A percentile compares a stretch with the other conserved stretches of the same genome.
Evolutionary conservation across 108 stramenopile species (phyloP).

Genomic region (Nitzschia inconspicua): DNA sequence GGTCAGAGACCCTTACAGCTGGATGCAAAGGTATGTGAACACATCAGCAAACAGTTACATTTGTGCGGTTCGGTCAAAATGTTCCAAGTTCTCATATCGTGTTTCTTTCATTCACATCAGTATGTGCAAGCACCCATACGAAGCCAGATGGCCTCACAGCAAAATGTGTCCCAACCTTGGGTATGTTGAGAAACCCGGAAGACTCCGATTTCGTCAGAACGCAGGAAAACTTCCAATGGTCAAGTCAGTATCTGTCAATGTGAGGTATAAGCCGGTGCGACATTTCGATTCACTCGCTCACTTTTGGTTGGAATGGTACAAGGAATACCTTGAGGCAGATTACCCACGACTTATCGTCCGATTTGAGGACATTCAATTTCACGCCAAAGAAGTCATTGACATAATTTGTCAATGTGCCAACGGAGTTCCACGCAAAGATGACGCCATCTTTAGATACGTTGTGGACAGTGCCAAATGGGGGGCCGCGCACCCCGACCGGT

Average conservation of each 20-base stretch:
- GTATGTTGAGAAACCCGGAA: no score
- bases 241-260: slow-evolving; percentile 14
- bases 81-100: no score
- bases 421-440: slow-evolving; percentile 39
- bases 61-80: no score
- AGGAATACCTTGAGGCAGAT: slow-evolving; percentile 51
- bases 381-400: slow-evolving; percentile 51
- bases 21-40: slow-evolving; percentile 88
- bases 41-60: no score
- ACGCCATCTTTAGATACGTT: slow-evolving; percentile 50
- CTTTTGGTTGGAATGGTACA: slow-evolving; percentile 73
- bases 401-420: slow-evolving; percentile 68
- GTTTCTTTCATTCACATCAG: not conserved
- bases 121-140: slow-evolving; percentile 50
- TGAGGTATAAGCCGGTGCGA: slow-evolving; percentile 30
- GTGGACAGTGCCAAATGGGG: slow-evolving; percentile 63
- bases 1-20: slow-evolving; percentile 81
- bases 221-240: slow-evolving; percentile 6
- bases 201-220: no score
- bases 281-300: slow-evolving; percentile 46
- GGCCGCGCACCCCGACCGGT: slow-evolving; percentile 5
- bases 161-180: slow-evolving; percentile 70
- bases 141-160: slow-evolving; percentile 47
- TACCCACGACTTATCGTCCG: slow-evolving; percentile 82
- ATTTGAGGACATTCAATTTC: slow-evolving; percentile 82